Percentiles rank a stretch among this genome's conserved stretches.
These are phyloP conservation scores for Vigna reflexopilosa DNA, from an alignment of 306 rosid species.

Conservation along the genomic window DNA sequence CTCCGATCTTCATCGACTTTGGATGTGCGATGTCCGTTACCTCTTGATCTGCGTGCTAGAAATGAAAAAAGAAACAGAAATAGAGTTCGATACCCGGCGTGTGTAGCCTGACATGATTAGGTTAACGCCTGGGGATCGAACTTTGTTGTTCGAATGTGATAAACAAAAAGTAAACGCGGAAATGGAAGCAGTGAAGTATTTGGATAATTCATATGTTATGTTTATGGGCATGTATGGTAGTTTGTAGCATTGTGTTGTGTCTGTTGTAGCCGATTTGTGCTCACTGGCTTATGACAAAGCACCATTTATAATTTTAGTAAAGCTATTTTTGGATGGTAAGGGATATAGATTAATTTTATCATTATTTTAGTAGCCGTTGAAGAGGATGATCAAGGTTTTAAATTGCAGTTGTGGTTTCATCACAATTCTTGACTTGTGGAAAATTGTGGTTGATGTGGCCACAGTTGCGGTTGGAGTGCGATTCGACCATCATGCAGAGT, in stretches of 20 bases:
- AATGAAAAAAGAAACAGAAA: not conserved
- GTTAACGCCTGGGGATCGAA: conserved; percentile 21
- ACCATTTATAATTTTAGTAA: not conserved
- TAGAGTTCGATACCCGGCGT: not conserved
- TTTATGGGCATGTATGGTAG: not conserved
- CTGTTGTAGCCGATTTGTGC: conserved; percentile 8
- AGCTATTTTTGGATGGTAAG: not conserved
- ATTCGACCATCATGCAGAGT: not conserved
- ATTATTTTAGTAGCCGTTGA: not conserved
- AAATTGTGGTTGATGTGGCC: not conserved
- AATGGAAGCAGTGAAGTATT: not conserved
- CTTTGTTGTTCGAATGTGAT: not conserved
- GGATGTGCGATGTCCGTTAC: not conserved
- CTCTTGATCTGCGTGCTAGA: conserved; percentile 45
- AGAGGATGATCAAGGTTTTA: not conserved
- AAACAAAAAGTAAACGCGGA: not conserved
- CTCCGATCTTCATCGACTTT: not conserved
- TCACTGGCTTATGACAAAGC: not conserved
- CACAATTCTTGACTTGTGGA: not conserved
- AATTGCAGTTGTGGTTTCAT: not conserved
- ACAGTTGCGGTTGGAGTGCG: not conserved
- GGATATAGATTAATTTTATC: not conserved
- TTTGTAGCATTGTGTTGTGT: conserved; percentile 28
- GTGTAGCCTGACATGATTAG: conserved; percentile 38
- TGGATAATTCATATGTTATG: conserved; percentile 17